phyloP scores from a whole-genome alignment of 805 yeast genomes.

The Candida pseudofarinosa region DNA sequence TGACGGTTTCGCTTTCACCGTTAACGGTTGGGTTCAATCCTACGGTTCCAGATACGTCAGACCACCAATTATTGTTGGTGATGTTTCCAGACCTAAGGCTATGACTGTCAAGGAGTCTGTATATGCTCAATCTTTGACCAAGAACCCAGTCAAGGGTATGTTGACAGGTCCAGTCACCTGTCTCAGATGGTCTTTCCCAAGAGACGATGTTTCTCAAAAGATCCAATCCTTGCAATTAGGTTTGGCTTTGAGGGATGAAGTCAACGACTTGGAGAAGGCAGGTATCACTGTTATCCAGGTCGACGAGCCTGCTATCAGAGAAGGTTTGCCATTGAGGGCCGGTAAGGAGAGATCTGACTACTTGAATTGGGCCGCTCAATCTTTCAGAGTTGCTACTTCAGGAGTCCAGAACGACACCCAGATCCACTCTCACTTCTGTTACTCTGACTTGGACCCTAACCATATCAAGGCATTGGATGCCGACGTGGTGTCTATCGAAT shows the following conservation, averaged over 20 bases:
- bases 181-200: slow-evolving; percentile 99
- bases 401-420: slow-evolving; percentile 95
- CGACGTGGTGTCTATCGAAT: slow-evolving; percentile 98
- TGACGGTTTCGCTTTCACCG: slow-evolving; percentile 97
- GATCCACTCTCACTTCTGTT: slow-evolving; percentile 99
- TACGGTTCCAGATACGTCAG: slow-evolving; percentile 99
- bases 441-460: slow-evolving; percentile 99
- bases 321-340: slow-evolving; percentile 98
- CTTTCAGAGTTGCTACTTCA: slow-evolving; percentile 98
- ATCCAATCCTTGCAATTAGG: slow-evolving; percentile 95
- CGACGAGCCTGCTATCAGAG: slow-evolving; percentile 99
- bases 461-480: slow-evolving; percentile 99
- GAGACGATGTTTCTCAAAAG: slow-evolving; percentile 93
- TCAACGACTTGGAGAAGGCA: slow-evolving; percentile 95
- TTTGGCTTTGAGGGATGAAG: slow-evolving; percentile 98
- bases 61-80: slow-evolving; percentile 99
- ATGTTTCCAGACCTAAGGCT: slow-evolving; percentile 95
- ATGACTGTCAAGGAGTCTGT: slow-evolving; percentile 99
- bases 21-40: slow-evolving; percentile 99
- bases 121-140: slow-evolving; percentile 94
- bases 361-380: slow-evolving; percentile 98
- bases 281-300: slow-evolving; percentile 98
- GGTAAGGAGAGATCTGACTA: slow-evolving; percentile 96
- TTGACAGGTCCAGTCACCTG: slow-evolving; percentile 99
- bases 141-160: slow-evolving; percentile 99